Evolutionary conservation across 257 asterid species (phyloP), one percentile per base, ranked within the genome.

Genomic region (Solanum virginianum): DNA sequence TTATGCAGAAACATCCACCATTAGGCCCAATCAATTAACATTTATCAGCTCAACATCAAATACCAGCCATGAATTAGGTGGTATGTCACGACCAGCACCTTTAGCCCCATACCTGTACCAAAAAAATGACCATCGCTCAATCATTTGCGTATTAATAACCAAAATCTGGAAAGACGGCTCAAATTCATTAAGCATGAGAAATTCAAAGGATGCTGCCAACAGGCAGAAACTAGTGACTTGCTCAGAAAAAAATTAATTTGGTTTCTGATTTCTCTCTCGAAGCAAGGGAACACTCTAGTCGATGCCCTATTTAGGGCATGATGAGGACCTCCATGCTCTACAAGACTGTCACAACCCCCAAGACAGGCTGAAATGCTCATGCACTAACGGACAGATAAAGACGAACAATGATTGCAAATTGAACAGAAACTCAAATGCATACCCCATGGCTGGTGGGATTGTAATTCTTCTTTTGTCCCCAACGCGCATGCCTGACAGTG

Each of bases 371-470:
- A 15, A 62, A 24, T 53, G 49, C 47, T 79, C 29, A 5, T 51
- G 82, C 59, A 54, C 65, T 17, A 53, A 45, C 1, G 12, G 17
- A 72, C 12, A 1, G 18, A 14, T 45, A 47, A 51, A 1, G 59
- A 77, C 22, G 51, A 77, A 77, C 16, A 14, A 10, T 15, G 16
- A 24, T 6, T 5, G 18, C 11, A 8, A 79, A 79, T 24, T 9
- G 26, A 79, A 47, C 17, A 45, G 7, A 74, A 79, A 17, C 66
- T 53, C 84, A 83, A 83, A 66, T 43, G 15, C 92, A 81, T 95
- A 95, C 99, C 98, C 99, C 99, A 97, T 97, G 59, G 93, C 92
- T 39, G 99, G 99, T 85, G 99, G 98, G 88, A 97, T 93, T 36
- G 97, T 95, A 55, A 97, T 91, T 85, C 98, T 92, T 88, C 98